Percentiles rank a stretch among this genome's conserved stretches.
Conservation (phyloP, 345 rosid genomes). For the Combretum micranthum region DNA sequence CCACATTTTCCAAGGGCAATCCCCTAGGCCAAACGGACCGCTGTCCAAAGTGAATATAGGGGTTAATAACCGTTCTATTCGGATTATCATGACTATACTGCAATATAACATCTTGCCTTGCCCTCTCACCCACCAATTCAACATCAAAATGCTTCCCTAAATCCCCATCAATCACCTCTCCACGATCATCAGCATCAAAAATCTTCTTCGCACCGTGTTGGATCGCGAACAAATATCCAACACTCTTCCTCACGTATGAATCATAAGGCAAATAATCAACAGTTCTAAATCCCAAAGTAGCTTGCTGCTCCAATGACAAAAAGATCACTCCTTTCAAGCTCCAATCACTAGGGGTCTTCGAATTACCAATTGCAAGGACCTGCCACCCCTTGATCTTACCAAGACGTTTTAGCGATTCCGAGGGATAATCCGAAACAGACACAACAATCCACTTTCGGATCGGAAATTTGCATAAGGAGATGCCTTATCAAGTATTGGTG, state of each 20-base stretch:
- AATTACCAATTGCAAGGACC: slow-evolving; percentile 79
- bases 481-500: slow-evolving; percentile 38
- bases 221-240: slow-evolving; percentile 90
- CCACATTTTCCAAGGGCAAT: slow-evolving; percentile 89
- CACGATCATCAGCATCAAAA: slow-evolving; percentile 90
- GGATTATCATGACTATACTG: slow-evolving; percentile 85
- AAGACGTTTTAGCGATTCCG: slow-evolving; percentile 50
- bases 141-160: slow-evolving; percentile 89
- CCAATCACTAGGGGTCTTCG: slow-evolving; percentile 83
- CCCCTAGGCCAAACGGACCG: slow-evolving; percentile 99
- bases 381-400: slow-evolving; percentile 93
- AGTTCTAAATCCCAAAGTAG: slow-evolving; percentile 64
- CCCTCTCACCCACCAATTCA: slow-evolving; percentile 71
- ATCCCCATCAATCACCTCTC: slow-evolving; percentile 78
- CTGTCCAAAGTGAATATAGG: slow-evolving; percentile 93
- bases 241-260: slow-evolving; percentile 79
- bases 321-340: slow-evolving; percentile 75
- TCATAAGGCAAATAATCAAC: slow-evolving; percentile 79
- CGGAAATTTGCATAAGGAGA: slow-evolving; percentile 64
- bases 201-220: slow-evolving; percentile 96
- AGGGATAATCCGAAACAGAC: slow-evolving; percentile 71
- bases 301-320: slow-evolving; percentile 83
- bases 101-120: slow-evolving; percentile 73
- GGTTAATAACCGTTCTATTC: slow-evolving; percentile 77
- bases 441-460: slow-evolving; percentile 83